Evolutionary conservation across 345 rosid genomes (phyloP).

Genomic region (Acer saccharum): DNA sequence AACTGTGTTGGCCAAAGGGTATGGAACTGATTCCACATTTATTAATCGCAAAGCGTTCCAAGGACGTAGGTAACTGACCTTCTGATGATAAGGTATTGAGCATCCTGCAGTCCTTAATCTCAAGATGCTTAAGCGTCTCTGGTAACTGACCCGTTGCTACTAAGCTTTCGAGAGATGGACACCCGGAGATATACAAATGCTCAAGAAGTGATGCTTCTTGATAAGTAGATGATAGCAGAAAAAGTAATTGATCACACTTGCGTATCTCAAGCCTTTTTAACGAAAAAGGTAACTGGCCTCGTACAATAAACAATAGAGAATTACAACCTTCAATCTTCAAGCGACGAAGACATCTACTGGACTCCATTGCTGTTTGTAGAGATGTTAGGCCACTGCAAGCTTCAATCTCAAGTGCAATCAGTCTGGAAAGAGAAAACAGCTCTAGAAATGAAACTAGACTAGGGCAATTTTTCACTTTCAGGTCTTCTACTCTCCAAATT

Average conservation of each 20-base stretch:
- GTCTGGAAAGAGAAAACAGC: background rate
- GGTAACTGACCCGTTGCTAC: background rate
- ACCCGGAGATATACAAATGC: background rate
- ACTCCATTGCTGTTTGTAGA: background rate
- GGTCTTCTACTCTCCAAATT: background rate
- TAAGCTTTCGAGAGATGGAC: background rate
- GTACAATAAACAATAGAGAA: background rate
- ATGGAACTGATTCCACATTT: background rate
- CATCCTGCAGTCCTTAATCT: background rate
- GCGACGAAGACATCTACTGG: background rate
- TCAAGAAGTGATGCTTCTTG: background rate
- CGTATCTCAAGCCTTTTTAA: background rate
- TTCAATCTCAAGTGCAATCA: background rate
- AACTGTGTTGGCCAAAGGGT: background rate
- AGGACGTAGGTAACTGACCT: background rate
- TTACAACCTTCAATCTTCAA: background rate
- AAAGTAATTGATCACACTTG: conserved; percentile 4
- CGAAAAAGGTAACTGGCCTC: background rate
- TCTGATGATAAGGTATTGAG: background rate
- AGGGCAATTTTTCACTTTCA: background rate
- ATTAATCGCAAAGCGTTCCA: background rate
- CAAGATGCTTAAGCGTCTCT: conserved; percentile 9
- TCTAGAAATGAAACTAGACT: background rate
- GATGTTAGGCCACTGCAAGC: background rate
- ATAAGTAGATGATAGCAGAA: background rate